These are phyloP conservation scores for Sphaerosporella brunnea DNA, from an alignment of 495 filamentous ascomycete genomes.

Conservation along the genomic window DNA sequence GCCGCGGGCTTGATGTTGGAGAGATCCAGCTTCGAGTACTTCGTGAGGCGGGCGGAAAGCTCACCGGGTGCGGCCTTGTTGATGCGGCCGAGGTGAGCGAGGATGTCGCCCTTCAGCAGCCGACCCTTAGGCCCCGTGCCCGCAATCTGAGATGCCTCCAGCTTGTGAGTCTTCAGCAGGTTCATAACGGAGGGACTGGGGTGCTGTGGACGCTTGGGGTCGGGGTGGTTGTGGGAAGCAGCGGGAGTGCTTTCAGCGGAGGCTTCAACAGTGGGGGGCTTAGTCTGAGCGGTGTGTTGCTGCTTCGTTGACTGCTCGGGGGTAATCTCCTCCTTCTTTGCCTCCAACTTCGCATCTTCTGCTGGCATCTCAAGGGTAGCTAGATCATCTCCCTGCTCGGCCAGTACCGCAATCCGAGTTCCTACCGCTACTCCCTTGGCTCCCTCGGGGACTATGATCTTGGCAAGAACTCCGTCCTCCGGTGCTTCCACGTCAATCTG, in stretches of 20 bases:
- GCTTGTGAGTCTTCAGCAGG: constrained; percentile 56
- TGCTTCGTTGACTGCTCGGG: constrained; percentile 51
- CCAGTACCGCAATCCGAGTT: constrained; percentile 54
- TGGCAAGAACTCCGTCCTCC: constrained; percentile 61
- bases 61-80: constrained; percentile 48
- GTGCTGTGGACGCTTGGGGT: constrained; percentile 23
- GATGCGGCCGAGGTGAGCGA: constrained; percentile 72
- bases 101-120: constrained; percentile 85
- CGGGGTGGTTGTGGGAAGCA: constrained; percentile 14
- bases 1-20: constrained; percentile 78
- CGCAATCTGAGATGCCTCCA: constrained; percentile 63
- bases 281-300: constrained; percentile 1
- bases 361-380: constrained; percentile 47
- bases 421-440: constrained; percentile 55
- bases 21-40: constrained; percentile 70
- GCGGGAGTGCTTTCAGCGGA: constrained; percentile 12
- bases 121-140: constrained; percentile 77
- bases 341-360: constrained; percentile 38
- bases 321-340: constrained; percentile 49
- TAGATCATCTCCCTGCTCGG: constrained; percentile 58
- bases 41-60: constrained; percentile 47
- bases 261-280: constrained; percentile 8
- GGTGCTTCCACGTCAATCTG: constrained; percentile 83
- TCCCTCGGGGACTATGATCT: constrained; percentile 47
- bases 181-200: constrained; percentile 55